Percentiles rank a stretch among this genome's conserved stretches.
These are phyloP conservation scores for Termitomyces sp. DNA, from an alignment of 768 basidiomycete genomes.

Conservation along the genomic window DNA sequence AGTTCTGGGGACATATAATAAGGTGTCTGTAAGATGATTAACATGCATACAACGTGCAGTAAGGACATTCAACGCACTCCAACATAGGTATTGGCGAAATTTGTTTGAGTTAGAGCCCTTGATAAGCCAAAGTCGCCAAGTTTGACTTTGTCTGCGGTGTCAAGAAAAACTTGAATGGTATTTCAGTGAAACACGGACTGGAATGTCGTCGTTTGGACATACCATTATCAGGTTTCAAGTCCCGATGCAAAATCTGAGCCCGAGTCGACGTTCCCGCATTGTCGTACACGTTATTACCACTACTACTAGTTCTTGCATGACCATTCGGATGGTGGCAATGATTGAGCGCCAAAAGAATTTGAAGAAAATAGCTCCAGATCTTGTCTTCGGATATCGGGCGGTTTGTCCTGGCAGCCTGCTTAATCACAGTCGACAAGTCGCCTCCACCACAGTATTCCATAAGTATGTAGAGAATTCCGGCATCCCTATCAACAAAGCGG, in stretches of 20 bases:
- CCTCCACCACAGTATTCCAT: slow-evolving; percentile 99
- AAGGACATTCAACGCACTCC: slow-evolving; percentile 54
- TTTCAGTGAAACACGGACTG: neutral
- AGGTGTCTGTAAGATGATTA: slow-evolving; percentile 61
- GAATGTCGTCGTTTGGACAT: slow-evolving; percentile 15
- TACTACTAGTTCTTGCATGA: slow-evolving; percentile 42
- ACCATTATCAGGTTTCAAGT: slow-evolving; percentile 98
- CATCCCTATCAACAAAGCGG: slow-evolving; percentile 84
- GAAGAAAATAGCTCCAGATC: slow-evolving; percentile 94
- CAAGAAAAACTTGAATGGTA: slow-evolving; percentile 73
- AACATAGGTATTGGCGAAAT: slow-evolving; percentile 95
- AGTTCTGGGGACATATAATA: slow-evolving; percentile 99
- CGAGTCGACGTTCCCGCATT: slow-evolving; percentile 46
- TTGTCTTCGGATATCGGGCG: slow-evolving; percentile 85
- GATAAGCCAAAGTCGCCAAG: slow-evolving; percentile 96
- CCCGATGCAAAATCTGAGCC: slow-evolving; percentile 84
- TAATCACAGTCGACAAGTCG: slow-evolving; percentile 86
- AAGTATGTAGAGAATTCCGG: slow-evolving; percentile 89
- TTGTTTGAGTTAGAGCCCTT: slow-evolving; percentile 83
- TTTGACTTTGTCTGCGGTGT: slow-evolving; percentile 80
- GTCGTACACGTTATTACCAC: slow-evolving; percentile 21
- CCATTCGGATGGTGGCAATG: slow-evolving; percentile 87
- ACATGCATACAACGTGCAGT: neutral
- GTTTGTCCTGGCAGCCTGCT: slow-evolving; percentile 61
- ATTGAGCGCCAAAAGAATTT: slow-evolving; percentile 82